Evolutionary conservation across 257 asterid species (phyloP), one percentile per base, ranked within the genome.

Genomic region (Echites panduratus): DNA sequence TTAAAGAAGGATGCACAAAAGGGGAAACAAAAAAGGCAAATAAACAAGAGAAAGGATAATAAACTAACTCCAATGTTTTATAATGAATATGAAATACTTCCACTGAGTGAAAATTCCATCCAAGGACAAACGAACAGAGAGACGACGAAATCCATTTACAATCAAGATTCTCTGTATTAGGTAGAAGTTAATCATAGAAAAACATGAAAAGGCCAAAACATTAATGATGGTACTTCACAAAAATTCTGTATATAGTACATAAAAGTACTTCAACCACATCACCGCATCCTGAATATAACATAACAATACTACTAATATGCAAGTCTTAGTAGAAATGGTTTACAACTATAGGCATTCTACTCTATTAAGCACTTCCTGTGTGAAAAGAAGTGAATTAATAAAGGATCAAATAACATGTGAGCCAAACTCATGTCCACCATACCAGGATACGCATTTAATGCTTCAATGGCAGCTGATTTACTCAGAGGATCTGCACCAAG

Each of bases 401-500:
- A 71, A 19, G 43, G 38, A 11, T 20, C 68, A 73, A 50, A 43
- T 35, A 71, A 43, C 27, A 52, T 58, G 59, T 62, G 58, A 67
- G 69, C 29, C 22, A 61, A 66, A 57, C 44, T 66, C 29, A 76
- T 52, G 47, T 64, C 49, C 56, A 41, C 45, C 79, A 63, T 79
- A 95, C 99, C 98, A 56, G 96, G 98, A 90, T 86, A 92, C 70
- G 93, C 95, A 84, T 74, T 92, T 77, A 95, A 84, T 69, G 99
- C 96, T 87, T 90, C 96, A 72, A 87, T 78, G 43, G 97, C 96
- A 78, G 97, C 97, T 67, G 85, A 77, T 81, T 73, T 81, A 82
- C 98, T 95, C 79, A 90, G 72, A 22, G 95, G 89, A 81, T 95
- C 99, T 73, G 95, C 98, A 70, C 98, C 99, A 76, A 95, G 99